These are phyloP conservation scores for Sclerotiophoma versabilis DNA, from an alignment of 2,329 filamentous ascomycete species.

Conservation along the genomic window DNA sequence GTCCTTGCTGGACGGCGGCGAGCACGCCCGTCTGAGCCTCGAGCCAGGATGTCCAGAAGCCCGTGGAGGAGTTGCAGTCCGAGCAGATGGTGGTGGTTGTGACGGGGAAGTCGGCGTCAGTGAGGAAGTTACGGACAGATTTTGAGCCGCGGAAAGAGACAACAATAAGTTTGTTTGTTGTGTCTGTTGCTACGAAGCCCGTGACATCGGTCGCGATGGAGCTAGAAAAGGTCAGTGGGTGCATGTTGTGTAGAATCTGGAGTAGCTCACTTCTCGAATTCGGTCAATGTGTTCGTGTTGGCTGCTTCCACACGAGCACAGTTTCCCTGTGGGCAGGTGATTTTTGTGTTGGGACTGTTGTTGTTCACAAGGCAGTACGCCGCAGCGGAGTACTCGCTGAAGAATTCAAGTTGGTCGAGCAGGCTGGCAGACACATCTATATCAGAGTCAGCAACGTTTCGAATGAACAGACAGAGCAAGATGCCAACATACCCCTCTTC, in stretches of 20 bases:
- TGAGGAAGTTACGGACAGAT: conserved; percentile 68
- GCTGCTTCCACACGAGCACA: conserved; percentile 59
- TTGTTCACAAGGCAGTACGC: conserved; percentile 61
- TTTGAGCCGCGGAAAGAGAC: conserved; percentile 66
- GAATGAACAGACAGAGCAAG: not conserved
- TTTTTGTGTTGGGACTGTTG: conserved; percentile 51
- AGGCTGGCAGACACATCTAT: conserved; percentile 50
- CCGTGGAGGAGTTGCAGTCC: conserved; percentile 62
- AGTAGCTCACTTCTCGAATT: conserved; percentile 57
- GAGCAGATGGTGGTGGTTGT: conserved; percentile 51
- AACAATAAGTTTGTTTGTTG: conserved; percentile 62
- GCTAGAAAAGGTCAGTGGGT: conserved; percentile 21
- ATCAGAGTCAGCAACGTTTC: not conserved
- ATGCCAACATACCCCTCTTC: conserved; percentile 34
- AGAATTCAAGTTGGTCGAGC: conserved; percentile 54
- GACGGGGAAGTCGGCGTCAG: conserved; percentile 59
- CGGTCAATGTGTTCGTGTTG: conserved; percentile 54
- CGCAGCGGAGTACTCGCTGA: conserved; percentile 61
- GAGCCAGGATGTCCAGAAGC: conserved; percentile 67
- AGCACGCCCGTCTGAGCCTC: conserved; percentile 58
- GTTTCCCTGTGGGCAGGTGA: conserved; percentile 56
- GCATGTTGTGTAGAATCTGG: not conserved
- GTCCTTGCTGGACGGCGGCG: conserved; percentile 55
- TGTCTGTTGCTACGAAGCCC: conserved; percentile 57
- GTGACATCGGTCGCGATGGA: conserved; percentile 52